These are phyloP conservation scores for Claviceps spartinae DNA, from an alignment of 2,329 filamentous ascomycete genomes.

Conservation along the genomic window DNA sequence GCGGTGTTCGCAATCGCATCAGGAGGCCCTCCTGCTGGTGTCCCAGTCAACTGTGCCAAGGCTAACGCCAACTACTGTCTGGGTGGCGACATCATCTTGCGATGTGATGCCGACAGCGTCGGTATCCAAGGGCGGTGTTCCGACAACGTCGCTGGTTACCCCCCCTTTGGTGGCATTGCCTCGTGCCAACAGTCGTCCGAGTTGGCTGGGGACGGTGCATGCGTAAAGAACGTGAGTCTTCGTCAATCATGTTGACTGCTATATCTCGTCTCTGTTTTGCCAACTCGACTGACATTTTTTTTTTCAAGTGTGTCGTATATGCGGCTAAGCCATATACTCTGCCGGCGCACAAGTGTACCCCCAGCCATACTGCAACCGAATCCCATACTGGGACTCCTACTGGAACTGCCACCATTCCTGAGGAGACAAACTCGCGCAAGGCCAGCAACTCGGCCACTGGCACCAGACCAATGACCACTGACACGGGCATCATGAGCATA, in stretches of 20 bases:
- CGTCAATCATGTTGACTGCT: not conserved
- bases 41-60: slow-evolving; percentile 24
- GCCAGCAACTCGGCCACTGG: not conserved
- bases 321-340: slow-evolving; percentile 24
- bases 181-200: slow-evolving; percentile 28
- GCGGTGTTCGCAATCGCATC: slow-evolving; percentile 25
- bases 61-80: slow-evolving; percentile 31
- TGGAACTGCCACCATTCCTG: no score
- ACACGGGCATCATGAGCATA: slow-evolving; percentile 8
- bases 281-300: not conserved
- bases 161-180: slow-evolving; percentile 22
- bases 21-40: slow-evolving; percentile 21
- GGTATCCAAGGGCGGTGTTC: slow-evolving; percentile 30
- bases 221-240: slow-evolving; percentile 29
- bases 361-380: slow-evolving; percentile 11
- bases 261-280: no score
- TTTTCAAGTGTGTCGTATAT: slow-evolving; percentile 28
- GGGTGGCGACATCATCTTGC: slow-evolving; percentile 32
- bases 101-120: slow-evolving; percentile 24
- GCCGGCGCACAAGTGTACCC: slow-evolving; percentile 20
- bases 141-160: slow-evolving; percentile 29
- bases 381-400: not conserved
- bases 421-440: not conserved
- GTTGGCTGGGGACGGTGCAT: slow-evolving; percentile 30
- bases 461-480: not conserved